Base-by-base conservation (phyloP, 2,329 filamentous ascomycete species). In the Neophaeococcomyces aloes region DNA sequence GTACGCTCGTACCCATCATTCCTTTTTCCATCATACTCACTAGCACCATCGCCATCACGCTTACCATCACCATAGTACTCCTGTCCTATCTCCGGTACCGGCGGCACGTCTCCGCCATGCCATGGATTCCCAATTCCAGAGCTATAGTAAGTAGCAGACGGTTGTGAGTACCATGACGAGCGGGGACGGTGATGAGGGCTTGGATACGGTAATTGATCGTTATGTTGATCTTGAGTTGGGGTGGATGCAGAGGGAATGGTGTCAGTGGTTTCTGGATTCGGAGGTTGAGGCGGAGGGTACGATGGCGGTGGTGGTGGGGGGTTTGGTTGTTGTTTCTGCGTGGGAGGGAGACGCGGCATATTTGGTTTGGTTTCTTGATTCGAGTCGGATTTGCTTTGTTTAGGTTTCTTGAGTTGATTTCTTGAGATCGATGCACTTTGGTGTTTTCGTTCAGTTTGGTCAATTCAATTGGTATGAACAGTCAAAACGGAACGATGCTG, bases 121-220 rank as follows among this genome's bases (percentile, higher is more conserved):
- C n/a, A n/a, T n/a, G n/a, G n/a, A n/a, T n/a, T n/a, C n/a, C n/a
- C 33, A 19, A 36, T 19, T 19, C 17, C 33, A 36, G 33, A 11
- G 33, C 33, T 5, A 8, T 4, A 10, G 33, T 29, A 27, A 19
- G 15, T 6, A 4, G 29, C 14, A 10, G 36, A 27, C 7, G 5
- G 4, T 15, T 38, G 36, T 11, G 38, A 41, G 29, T 41, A 41
- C 38, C 38, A 41, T 15, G 19, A 29, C 18, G 38, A 41, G 4
- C 29, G 15, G n/a, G 14, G 38, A 13, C 38, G 29, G 23, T 14
- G 15, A 6, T 14, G 30, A 7, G 29, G 38, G 38, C 29, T 41
- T 30, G 11, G 38, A 19, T 4, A 14, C 29, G 13, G 21, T 23
- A 10, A 23, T 32, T 17, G 14, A 17, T n/a, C 32, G 14, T 3